Conservation (phyloP, 2,329 filamentous ascomycete genomes). For the Monosporascus sp. region DNA sequence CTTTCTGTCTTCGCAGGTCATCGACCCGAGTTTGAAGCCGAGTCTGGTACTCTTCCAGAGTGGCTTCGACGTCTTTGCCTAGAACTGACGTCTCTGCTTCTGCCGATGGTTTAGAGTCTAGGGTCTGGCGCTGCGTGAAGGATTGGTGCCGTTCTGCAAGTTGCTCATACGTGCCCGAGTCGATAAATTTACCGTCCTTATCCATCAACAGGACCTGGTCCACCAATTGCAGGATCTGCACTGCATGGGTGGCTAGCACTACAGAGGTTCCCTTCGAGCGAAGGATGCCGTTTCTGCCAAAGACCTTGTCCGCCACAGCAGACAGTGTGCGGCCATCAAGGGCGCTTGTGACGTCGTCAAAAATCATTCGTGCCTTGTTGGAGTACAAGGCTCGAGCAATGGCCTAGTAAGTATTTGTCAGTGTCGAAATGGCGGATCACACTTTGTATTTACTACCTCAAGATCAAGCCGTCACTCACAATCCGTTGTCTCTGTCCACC, state of each 20-base stretch:
- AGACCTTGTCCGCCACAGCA: not conserved
- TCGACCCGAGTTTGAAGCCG: not conserved
- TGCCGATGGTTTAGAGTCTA: too few species aligned
- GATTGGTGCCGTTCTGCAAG: not conserved
- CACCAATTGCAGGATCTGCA: not conserved
- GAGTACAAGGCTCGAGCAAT: constrained; percentile 1
- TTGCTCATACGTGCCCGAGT: not conserved
- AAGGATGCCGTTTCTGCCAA: not conserved
- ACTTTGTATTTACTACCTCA: too few species aligned
- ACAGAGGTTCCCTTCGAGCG: not conserved
- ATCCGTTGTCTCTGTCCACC: too few species aligned
- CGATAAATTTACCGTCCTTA: not conserved
- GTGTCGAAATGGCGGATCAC: too few species aligned
- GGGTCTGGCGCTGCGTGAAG: too few species aligned
- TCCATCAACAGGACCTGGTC: not conserved
- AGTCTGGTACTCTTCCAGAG: too few species aligned
- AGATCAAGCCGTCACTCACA: too few species aligned
- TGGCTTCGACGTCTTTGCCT: too few species aligned
- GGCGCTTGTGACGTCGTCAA: constrained; percentile 1
- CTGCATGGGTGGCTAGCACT: not conserved
- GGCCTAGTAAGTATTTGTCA: not conserved
- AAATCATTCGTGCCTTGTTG: not conserved
- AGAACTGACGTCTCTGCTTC: too few species aligned
- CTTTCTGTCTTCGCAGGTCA: constrained; percentile 2
- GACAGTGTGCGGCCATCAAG: not conserved